Evolutionary conservation across 1,139 yeast species (phyloP).

Genomic region (Candida pseudocylindracea): DNA sequence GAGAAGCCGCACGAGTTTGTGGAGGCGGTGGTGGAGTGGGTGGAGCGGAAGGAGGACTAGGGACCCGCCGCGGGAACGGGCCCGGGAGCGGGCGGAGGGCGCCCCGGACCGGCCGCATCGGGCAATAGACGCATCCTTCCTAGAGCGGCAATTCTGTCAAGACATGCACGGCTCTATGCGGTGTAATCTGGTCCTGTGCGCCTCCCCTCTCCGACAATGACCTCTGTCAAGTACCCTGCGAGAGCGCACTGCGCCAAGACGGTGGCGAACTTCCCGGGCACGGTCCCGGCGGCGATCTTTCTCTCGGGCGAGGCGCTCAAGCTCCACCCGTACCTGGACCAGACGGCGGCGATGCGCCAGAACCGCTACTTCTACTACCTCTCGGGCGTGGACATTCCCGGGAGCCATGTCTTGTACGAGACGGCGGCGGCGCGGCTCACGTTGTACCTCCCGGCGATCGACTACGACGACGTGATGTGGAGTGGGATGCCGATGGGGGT

Average conservation of each 20-base stretch:
- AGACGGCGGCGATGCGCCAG: conserved; percentile 60
- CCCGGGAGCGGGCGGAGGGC: no score
- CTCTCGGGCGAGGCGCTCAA: conserved; percentile 47
- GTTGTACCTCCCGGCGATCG: conserved; percentile 63
- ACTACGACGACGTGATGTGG: conserved; percentile 90
- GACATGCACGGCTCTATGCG: no score
- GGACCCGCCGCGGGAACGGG: no score
- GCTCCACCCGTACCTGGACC: conserved; percentile 62
- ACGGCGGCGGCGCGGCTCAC: conserved; percentile 30
- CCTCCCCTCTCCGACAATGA: no score
- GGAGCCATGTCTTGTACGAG: conserved; percentile 44
- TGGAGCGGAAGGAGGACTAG: conserved; percentile 30
- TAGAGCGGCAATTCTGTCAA: no score
- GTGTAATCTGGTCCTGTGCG: no score
- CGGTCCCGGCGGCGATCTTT: conserved; percentile 15
- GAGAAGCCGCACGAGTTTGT: conserved; percentile 59
- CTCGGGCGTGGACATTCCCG: conserved; percentile 70
- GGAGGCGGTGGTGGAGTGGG: conserved; percentile 29
- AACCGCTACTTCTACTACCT: conserved; percentile 77
- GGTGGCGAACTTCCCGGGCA: conserved; percentile 3
- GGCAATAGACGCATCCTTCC: no score
- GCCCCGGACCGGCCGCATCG: no score
- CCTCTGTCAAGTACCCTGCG: no score
- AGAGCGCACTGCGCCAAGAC: conserved; percentile 2
- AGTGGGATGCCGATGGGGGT: conserved; percentile 61